Evolutionary conservation across 768 basidiomycete genomes (phyloP).

Genomic region (Cyathus striatus): DNA sequence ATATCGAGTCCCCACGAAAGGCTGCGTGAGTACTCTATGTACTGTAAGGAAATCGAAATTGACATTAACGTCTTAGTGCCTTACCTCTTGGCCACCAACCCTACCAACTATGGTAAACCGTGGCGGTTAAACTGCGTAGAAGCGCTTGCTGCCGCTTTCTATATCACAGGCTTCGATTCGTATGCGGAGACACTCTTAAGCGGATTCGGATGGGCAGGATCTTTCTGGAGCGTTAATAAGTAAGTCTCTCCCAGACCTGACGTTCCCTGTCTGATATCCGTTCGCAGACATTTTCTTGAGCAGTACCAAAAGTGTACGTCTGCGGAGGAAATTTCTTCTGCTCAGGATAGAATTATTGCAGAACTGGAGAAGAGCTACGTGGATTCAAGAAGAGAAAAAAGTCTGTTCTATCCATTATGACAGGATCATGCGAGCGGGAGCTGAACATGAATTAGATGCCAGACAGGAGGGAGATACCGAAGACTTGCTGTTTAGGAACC

Average conservation of each 20-base stretch:
- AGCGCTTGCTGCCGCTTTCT: constrained; percentile 91
- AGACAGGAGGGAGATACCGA: background rate
- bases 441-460: background rate
- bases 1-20: constrained; percentile 93
- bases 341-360: constrained; percentile 65
- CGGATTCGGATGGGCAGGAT: constrained; percentile 87
- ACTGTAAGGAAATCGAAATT: too few relatives aligned
- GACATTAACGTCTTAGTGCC: constrained; percentile 74
- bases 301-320: constrained; percentile 71
- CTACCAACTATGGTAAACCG: constrained; percentile 97
- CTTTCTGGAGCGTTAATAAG: constrained; percentile 87
- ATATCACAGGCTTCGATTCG: constrained; percentile 80
- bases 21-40: constrained; percentile 58
- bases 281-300: constrained; percentile 54
- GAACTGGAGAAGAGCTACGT: constrained; percentile 63
- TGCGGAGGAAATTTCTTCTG: constrained; percentile 48
- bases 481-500: constrained; percentile 1
- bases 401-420: constrained; percentile 20
- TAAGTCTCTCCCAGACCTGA: constrained; percentile 16
- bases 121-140: constrained; percentile 96
- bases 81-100: constrained; percentile 92
- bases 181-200: constrained; percentile 76
- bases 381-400: constrained; percentile 48
- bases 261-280: constrained; percentile 11
- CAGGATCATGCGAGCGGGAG: background rate